Evolutionary conservation across 495 filamentous ascomycete species (phyloP).

Genomic region (Neohortaea acidophila): DNA sequence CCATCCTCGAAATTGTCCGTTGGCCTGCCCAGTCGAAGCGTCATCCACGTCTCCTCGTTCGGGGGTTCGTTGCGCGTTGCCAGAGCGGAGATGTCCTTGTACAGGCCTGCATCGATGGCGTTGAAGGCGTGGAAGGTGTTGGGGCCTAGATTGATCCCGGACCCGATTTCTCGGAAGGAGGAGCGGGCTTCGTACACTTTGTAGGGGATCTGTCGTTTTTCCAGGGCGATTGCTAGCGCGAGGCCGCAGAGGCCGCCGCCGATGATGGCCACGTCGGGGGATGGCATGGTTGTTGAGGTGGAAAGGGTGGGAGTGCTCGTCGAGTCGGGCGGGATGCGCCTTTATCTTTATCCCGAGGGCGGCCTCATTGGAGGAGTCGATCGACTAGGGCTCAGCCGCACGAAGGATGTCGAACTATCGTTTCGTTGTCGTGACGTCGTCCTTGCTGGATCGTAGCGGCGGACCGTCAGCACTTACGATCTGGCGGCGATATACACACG

Average conservation of each 20-base stretch:
- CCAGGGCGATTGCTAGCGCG: slow-evolving; percentile 19
- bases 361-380: too few relatives aligned
- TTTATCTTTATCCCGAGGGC: too few relatives aligned
- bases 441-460: too few relatives aligned
- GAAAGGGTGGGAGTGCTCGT: too few relatives aligned
- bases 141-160: slow-evolving; percentile 18
- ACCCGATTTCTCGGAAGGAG: slow-evolving; percentile 30
- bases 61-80: slow-evolving; percentile 29
- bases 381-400: too few relatives aligned
- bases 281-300: too few relatives aligned
- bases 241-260: slow-evolving; percentile 23
- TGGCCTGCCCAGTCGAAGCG: slow-evolving; percentile 10
- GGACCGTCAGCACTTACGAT: too few relatives aligned
- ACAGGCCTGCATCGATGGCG: slow-evolving; percentile 14
- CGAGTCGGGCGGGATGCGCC: too few relatives aligned
- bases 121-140: slow-evolving; percentile 16
- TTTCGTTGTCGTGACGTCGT: too few relatives aligned
- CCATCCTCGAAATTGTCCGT: slow-evolving; percentile 4
- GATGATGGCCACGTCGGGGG: slow-evolving; percentile 22
- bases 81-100: slow-evolving; percentile 13
- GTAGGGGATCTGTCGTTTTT: slow-evolving; percentile 24
- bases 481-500: too few relatives aligned
- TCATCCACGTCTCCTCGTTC: slow-evolving; percentile 19
- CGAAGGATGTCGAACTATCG: too few relatives aligned
- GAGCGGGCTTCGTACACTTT: slow-evolving; percentile 40